These are phyloP conservation scores for Massarina eburnea DNA, from an alignment of 2,329 filamentous ascomycete species.

Conservation along the genomic window DNA sequence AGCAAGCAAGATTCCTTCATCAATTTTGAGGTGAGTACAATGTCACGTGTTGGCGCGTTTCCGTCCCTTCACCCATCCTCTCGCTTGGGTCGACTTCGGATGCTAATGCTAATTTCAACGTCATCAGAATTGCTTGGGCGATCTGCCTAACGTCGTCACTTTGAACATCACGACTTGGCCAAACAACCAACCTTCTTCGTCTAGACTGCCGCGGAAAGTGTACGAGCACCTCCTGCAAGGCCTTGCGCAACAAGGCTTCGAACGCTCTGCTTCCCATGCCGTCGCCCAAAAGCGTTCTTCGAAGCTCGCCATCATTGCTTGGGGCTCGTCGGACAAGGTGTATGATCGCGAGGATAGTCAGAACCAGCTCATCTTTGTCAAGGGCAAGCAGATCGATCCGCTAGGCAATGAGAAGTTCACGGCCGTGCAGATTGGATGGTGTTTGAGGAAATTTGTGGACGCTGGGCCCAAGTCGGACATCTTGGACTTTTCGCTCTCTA, in stretches of 20 bases:
- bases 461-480: conserved; percentile 47
- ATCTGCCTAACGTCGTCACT: conserved; percentile 46
- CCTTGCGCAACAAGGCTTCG: conserved; percentile 43
- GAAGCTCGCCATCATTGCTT: conserved; percentile 49
- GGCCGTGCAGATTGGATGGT: conserved; percentile 51
- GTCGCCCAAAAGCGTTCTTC: conserved; percentile 30
- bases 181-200: conserved; percentile 45
- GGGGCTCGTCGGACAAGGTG: conserved; percentile 50
- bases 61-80: neutral
- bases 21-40: conserved; percentile 42
- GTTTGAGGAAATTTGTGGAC: conserved; percentile 49
- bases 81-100: conserved; percentile 10
- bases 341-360: conserved; percentile 51
- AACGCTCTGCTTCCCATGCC: conserved; percentile 30
- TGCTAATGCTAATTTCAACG: conserved; percentile 12
- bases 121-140: conserved; percentile 37
- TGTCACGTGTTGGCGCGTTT: neutral
- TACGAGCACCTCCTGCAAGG: conserved; percentile 50
- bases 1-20: conserved; percentile 46
- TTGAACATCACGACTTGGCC: conserved; percentile 55
- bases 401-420: conserved; percentile 44
- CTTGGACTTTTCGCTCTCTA: conserved; percentile 47
- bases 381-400: conserved; percentile 46
- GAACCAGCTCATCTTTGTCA: conserved; percentile 51
- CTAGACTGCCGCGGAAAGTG: conserved; percentile 45